Percentiles rank a stretch among this genome's conserved stretches.
These are phyloP conservation scores for Austroboletus niveus DNA, from an alignment of 1,284 basidiomycete species.

Conservation along the genomic window DNA sequence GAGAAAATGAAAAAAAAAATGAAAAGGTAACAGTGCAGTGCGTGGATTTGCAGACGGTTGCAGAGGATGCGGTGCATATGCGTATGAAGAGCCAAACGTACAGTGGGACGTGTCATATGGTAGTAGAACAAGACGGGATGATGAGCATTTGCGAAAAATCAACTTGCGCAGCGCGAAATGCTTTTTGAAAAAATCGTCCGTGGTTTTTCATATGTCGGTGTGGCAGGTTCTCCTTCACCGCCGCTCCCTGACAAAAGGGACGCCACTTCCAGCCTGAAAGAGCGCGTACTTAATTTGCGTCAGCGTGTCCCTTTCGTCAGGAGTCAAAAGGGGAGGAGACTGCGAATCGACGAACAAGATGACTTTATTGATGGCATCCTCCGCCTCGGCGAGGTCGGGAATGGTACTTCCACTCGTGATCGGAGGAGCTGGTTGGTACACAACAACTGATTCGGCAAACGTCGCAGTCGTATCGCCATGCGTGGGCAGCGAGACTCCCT, in stretches of 20 bases:
- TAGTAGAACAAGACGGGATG: slow-evolving; percentile 9
- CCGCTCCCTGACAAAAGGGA: slow-evolving; percentile 37
- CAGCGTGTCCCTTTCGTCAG: slow-evolving; percentile 42
- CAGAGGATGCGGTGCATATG: slow-evolving; percentile 25
- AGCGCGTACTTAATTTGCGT: slow-evolving; percentile 45
- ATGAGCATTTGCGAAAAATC: slow-evolving; percentile 13
- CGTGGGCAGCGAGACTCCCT: slow-evolving; percentile 29
- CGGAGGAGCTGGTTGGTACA: slow-evolving; percentile 33
- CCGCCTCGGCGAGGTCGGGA: slow-evolving; percentile 44
- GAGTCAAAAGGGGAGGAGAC: slow-evolving; percentile 39
- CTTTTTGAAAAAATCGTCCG: slow-evolving; percentile 15
- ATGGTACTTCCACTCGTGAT: slow-evolving; percentile 32
- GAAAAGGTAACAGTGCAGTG: slow-evolving; percentile 22
- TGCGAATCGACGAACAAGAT: slow-evolving; percentile 49
- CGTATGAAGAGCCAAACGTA: slow-evolving; percentile 17
- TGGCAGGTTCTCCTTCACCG: slow-evolving; percentile 20
- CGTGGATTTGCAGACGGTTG: slow-evolving; percentile 25
- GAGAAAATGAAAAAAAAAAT: slow-evolving; percentile 12
- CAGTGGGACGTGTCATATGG: slow-evolving; percentile 16
- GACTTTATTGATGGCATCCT: slow-evolving; percentile 49
- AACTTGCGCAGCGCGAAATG: slow-evolving; percentile 14
- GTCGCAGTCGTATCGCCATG: slow-evolving; percentile 22
- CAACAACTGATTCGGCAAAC: slow-evolving; percentile 30
- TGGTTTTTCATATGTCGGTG: slow-evolving; percentile 2
- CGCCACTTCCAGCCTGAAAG: slow-evolving; percentile 44